Conservation (phyloP, 1,139 yeast genomes). For the Blastobotrys persicus region DNA sequence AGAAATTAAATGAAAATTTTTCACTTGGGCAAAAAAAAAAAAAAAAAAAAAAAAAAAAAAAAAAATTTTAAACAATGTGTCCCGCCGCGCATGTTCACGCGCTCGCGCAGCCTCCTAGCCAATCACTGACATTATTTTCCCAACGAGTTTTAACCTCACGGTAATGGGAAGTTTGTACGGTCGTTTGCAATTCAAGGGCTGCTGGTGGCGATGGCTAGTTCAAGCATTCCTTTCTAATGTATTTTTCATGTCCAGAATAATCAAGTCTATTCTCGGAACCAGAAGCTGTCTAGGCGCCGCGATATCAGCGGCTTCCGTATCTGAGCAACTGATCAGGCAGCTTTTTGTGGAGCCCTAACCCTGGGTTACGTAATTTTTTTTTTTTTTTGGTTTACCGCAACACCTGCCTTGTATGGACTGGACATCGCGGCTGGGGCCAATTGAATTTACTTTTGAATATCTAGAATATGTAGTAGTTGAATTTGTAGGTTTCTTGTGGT, state of each 20-base stretch:
- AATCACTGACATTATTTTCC: not conserved
- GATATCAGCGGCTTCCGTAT: not conserved
- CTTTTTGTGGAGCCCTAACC: not conserved
- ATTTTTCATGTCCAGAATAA: not conserved
- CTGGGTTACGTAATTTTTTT: too few relatives aligned
- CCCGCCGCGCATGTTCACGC: slow-evolving; percentile 7
- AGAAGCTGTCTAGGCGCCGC: not conserved
- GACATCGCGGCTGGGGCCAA: too few relatives aligned
- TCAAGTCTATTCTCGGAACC: not conserved
- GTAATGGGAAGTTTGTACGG: not conserved
- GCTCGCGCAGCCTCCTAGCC: not conserved
- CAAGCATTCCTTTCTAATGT: not conserved
- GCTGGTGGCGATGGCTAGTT: too few relatives aligned
- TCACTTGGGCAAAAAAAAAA: not conserved
- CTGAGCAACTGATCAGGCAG: not conserved
- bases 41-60: slow-evolving; percentile 1
- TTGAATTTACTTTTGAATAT: too few relatives aligned
- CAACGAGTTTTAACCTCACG: not conserved
- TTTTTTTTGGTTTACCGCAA: too few relatives aligned
- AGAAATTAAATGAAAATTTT: slow-evolving; percentile 10
- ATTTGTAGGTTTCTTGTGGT: too few relatives aligned
- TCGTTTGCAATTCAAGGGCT: not conserved
- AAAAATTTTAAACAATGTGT: slow-evolving; percentile 3
- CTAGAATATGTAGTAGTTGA: too few relatives aligned
- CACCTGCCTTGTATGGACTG: too few relatives aligned